phyloP scores from a whole-genome alignment of 352 stramenopile genomes.

The Thalassiosira allenii region DNA sequence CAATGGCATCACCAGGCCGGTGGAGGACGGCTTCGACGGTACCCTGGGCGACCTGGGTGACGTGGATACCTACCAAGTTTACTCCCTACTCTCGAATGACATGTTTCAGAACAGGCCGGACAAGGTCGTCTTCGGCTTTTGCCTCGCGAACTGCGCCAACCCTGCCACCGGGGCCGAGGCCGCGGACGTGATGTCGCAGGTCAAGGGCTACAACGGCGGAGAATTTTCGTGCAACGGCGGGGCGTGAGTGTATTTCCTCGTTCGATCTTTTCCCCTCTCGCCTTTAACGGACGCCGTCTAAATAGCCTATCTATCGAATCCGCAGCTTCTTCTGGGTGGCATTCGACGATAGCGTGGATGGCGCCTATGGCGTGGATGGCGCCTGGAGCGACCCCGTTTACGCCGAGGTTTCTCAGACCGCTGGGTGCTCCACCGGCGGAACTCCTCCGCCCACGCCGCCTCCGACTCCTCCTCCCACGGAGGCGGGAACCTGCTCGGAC shows the following conservation, averaged over 20 bases:
- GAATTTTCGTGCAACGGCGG: constrained; percentile 59
- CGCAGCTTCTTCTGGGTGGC: constrained; percentile 30
- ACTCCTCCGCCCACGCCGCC: not conserved
- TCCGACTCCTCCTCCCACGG: not conserved
- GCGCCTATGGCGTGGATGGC: not conserved
- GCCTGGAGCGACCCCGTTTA: constrained; percentile 11
- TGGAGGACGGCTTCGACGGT: constrained; percentile 32
- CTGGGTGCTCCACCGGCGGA: constrained; percentile 1
- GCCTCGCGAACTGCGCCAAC: constrained; percentile 47
- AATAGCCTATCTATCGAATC: not conserved
- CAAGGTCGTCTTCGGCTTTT: constrained; percentile 65
- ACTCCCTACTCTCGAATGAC: constrained; percentile 33
- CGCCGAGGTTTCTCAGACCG: constrained; percentile 1
- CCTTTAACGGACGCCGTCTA: not conserved
- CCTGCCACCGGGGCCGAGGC: constrained; percentile 42
- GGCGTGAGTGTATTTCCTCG: constrained; percentile 1
- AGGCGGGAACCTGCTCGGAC: not conserved
- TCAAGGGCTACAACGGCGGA: constrained; percentile 43
- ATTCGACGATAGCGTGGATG: not conserved
- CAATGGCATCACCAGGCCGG: constrained; percentile 69
- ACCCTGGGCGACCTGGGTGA: constrained; percentile 23
- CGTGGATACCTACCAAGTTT: constrained; percentile 22
- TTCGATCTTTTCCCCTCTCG: not conserved
- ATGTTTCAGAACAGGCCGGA: constrained; percentile 52
- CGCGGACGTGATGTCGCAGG: constrained; percentile 22